Evolutionary conservation across 2,329 filamentous ascomycete species (phyloP).

Genomic region (Helminthosporium solani): DNA sequence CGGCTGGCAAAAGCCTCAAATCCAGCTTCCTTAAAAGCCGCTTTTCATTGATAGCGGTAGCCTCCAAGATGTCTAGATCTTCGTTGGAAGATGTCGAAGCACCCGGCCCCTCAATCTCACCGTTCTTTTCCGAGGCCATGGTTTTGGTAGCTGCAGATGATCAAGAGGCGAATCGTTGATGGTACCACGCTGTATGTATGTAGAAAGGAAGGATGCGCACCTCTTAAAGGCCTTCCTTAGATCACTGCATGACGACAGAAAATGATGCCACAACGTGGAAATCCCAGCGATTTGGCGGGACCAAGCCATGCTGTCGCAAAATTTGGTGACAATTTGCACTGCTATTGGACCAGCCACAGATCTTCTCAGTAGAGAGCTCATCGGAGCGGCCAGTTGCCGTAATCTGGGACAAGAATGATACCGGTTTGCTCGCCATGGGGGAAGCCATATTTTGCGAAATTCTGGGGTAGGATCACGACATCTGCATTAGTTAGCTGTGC

Average conservation of each 20-base stretch:
- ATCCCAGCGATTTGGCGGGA: slow-evolving; percentile 6
- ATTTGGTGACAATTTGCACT: neutral
- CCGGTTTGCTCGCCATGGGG: neutral
- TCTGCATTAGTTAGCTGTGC: slow-evolving; percentile 17
- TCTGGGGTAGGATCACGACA: slow-evolving; percentile 38
- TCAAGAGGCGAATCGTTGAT: neutral
- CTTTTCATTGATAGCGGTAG: slow-evolving; percentile 53
- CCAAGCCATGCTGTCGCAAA: slow-evolving; percentile 3
- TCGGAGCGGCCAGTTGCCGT: slow-evolving; percentile 3
- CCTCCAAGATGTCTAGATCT: slow-evolving; percentile 25
- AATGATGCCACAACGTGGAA: slow-evolving; percentile 38
- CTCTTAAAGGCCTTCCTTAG: slow-evolving; percentile 10
- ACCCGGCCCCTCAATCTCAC: slow-evolving; percentile 15
- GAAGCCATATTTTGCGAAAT: slow-evolving; percentile 16
- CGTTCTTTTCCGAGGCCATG: slow-evolving; percentile 29
- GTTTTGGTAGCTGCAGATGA: slow-evolving; percentile 4
- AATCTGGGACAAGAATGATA: slow-evolving; percentile 2
- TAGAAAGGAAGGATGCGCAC: neutral
- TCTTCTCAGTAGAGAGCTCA: slow-evolving; percentile 12
- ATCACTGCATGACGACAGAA: neutral
- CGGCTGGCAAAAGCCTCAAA: slow-evolving; percentile 44
- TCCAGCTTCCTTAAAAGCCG: slow-evolving; percentile 59
- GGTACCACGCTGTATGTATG: neutral
- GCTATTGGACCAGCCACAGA: slow-evolving; percentile 21
- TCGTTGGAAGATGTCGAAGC: slow-evolving; percentile 25